phyloP scores from a whole-genome alignment of 2,329 filamentous ascomycete species.

The Phaeosphaeriaceae sp. region DNA sequence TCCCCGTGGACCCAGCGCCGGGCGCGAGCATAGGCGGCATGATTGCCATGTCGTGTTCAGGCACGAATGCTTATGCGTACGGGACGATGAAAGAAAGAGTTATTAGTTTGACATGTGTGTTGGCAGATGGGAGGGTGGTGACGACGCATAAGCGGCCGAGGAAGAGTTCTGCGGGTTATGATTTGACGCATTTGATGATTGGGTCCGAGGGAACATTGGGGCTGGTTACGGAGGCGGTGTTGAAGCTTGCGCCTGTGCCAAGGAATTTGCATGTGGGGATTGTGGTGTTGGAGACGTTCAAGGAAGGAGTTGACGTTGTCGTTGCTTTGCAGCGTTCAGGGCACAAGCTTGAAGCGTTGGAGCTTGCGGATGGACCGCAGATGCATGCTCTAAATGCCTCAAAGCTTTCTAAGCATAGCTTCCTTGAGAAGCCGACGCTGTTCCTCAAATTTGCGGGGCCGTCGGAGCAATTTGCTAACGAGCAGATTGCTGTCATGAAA shows the following conservation, averaged over 20 bases:
- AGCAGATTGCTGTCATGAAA: slow-evolving; percentile 73
- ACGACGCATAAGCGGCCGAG: slow-evolving; percentile 85
- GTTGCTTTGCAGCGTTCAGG: slow-evolving; percentile 77
- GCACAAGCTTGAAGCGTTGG: slow-evolving; percentile 84
- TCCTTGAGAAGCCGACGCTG: slow-evolving; percentile 72
- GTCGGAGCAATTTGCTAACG: slow-evolving; percentile 66
- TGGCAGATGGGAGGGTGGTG: slow-evolving; percentile 86
- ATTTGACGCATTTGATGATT: slow-evolving; percentile 85
- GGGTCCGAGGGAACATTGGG: slow-evolving; percentile 91
- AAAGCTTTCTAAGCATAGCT: slow-evolving; percentile 61
- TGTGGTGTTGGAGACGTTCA: slow-evolving; percentile 66
- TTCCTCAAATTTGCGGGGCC: slow-evolving; percentile 79
- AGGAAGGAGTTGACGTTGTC: slow-evolving; percentile 77
- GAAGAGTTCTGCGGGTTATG: slow-evolving; percentile 90
- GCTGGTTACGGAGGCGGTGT: slow-evolving; percentile 85
- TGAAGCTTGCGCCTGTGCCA: slow-evolving; percentile 82
- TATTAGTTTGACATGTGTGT: slow-evolving; percentile 79
- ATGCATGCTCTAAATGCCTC: slow-evolving; percentile 74
- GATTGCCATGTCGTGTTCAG: slow-evolving; percentile 71
- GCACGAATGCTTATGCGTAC: slow-evolving; percentile 90
- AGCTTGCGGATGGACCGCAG: slow-evolving; percentile 86
- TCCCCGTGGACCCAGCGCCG: slow-evolving; percentile 90
- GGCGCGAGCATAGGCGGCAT: slow-evolving; percentile 90
- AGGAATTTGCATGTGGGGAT: slow-evolving; percentile 81
- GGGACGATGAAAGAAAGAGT: slow-evolving; percentile 96